Evolutionary conservation across 495 filamentous ascomycete genomes (phyloP), one percentile per base, ranked within the genome.

Genomic region (Talaromyces adpressus): DNA sequence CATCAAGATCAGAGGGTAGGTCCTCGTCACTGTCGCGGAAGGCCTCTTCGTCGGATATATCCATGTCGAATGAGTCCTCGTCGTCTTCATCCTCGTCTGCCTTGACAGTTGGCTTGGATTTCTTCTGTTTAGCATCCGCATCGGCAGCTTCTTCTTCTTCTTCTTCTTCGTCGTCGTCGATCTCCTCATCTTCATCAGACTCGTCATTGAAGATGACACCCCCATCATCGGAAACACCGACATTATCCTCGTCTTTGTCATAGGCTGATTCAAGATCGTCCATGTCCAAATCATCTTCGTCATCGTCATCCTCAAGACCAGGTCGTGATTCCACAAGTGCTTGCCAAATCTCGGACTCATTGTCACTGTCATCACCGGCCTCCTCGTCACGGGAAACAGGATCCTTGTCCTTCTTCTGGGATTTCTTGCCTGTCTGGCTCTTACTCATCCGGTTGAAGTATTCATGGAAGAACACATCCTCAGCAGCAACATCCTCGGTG

Each of bases 381-480:
- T 59, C 34, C 9, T 69, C 75, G 22, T 67, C 70, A 11, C 62
- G 54, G 29, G 67, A 66, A 20, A 62, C 71, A 22, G 62, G 63
- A 47, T 73, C 73, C 65, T 85, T 82, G 71, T 77, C 72, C 62
- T 64, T 73, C 64, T 79, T 79, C 79, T 87, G 86, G 54, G 72
- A 71, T 65, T 81, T 81, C 64, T 73, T 74, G 18, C 73, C 67
- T 70, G 79, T 80, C 71, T 88, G 86, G 59, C 81, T 83, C 72
- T 90, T 93, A 52, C 89, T 89, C 49, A 92, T 75, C 59, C 89
- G 84, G 64, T 83, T 86, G 73, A 98, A 98, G 84, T 98, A 98
- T 63, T 89, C 86, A 75, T 98, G 94, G 84, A 98, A 98, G 85
- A 98, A 98, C 51, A 90, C 91, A 68, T 98, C 95, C 69, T 98